Evolutionary conservation across 2,329 filamentous ascomycete species (phyloP).

Genomic region (Fusarium metavorans): DNA sequence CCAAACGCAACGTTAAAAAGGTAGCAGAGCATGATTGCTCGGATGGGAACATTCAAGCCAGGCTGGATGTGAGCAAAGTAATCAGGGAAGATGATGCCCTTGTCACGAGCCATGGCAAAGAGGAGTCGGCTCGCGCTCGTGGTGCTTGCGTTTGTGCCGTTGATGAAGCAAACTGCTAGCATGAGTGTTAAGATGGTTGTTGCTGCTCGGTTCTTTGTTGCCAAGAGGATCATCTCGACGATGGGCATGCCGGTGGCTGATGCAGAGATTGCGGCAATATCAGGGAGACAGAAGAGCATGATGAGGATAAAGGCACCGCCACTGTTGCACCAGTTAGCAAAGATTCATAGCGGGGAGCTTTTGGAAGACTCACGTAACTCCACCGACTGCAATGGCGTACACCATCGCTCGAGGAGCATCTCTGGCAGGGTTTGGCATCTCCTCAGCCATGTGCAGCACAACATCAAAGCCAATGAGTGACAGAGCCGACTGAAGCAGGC

Average conservation of each 20-base stretch:
- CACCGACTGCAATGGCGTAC: conserved; percentile 56
- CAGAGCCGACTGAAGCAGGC: conserved; percentile 54
- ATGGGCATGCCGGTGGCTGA: conserved; percentile 58
- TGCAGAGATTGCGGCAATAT: conserved; percentile 49
- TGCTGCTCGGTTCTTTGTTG: conserved; percentile 53
- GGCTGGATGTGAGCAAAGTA: conserved; percentile 20
- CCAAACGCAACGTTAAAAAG: conserved; percentile 24
- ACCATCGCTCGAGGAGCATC: conserved; percentile 58
- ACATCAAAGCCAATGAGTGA: conserved; percentile 58
- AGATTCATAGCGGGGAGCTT: rapidly evolving
- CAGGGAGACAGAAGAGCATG: conserved; percentile 55
- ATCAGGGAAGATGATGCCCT: conserved; percentile 9
- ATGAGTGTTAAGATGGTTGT: conserved; percentile 55
- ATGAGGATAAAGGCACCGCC: conserved; percentile 54
- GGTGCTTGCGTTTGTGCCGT: conserved; percentile 57
- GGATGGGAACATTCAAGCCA: conserved; percentile 9
- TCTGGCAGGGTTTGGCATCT: conserved; percentile 56
- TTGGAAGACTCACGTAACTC: conserved; percentile 51
- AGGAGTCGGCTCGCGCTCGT: conserved; percentile 57
- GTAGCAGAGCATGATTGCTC: conserved; percentile 8
- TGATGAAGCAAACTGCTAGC: conserved; percentile 57
- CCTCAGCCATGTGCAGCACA: conserved; percentile 58
- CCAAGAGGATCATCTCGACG: conserved; percentile 57
- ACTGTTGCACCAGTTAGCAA: conserved; percentile 24
- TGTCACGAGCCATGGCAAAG: conserved; percentile 46